Evolutionary conservation across 1,284 basidiomycete genomes (phyloP), one percentile per base, ranked within the genome.

Genomic region (Meira nashicola): DNA sequence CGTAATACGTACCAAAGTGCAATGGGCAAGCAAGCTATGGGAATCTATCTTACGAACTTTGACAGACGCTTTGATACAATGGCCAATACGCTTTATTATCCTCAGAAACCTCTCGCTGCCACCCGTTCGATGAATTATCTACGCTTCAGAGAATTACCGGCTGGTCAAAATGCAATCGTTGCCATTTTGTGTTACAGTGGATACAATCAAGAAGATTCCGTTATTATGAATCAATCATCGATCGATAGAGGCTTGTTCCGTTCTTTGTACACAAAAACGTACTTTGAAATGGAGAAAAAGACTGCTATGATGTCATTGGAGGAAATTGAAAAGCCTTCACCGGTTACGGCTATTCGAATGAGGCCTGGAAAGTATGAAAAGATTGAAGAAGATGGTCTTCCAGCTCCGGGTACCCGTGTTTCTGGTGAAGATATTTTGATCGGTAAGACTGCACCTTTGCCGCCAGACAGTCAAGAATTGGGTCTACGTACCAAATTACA

Each of bases 11-110:
- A 98, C 47, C 65, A 96, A 81, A 94, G 92, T 51, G 95, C 94
- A 57, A 98, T 98, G 94, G 94, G 94, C 77, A 98, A 98, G 82
- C 94, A 98, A 85, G 94, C 94, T 4, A 97, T 97, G 92, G 94
- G 94, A 55, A 91, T 97, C 65, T 95, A 90, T 81, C 84, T 97
- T 50, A 97, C 94, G 39, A 98, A 98, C 81, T 96, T 94, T 83
- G 85, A 94, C 71, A 88, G 93, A 68, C 89, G 95, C 52, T 79
- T 77, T 56, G 77, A 78, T 56, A 78, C 78, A 50, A 78, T 79
- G 69, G 60, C 64, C 89, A 97, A 92, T 91, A 95, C 81, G 92
- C 94, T 62, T 17, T 96, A 93, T 80, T 99, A 99, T 77, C 95
- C 95, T 15, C 95, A 99, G 82, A 97, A 97, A 78, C 95, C 94